Conservation (phyloP, 345 rosid genomes). For the Pistacia atlantica region DNA sequence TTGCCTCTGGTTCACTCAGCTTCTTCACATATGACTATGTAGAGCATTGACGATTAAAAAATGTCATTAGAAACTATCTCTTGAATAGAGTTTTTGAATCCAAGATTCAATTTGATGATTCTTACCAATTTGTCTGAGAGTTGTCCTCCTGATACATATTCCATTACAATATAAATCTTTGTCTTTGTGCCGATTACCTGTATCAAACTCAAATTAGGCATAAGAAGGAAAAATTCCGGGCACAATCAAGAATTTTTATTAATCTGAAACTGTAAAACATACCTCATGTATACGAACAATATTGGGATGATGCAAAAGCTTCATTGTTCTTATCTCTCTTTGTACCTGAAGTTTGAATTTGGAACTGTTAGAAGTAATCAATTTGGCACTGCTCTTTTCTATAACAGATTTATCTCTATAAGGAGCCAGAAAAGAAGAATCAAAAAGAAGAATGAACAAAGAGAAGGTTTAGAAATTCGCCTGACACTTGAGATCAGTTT, state of each 20-base stretch:
- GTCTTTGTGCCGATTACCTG: slow-evolving; percentile 91
- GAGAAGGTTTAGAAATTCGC: slow-evolving; percentile 23
- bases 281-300: slow-evolving; percentile 86
- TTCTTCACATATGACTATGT: slow-evolving; percentile 53
- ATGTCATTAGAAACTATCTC: not conserved
- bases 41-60: slow-evolving; percentile 5
- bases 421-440: not conserved
- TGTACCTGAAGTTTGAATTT: slow-evolving; percentile 48
- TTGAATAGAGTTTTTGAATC: not conserved
- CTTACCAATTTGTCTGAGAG: slow-evolving; percentile 84
- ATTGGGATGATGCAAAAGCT: slow-evolving; percentile 82
- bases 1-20: slow-evolving; percentile 69
- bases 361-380: slow-evolving; percentile 17
- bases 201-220: not conserved
- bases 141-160: slow-evolving; percentile 78
- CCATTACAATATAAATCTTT: slow-evolving; percentile 88
- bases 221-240: not conserved
- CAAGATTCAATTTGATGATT: slow-evolving; percentile 9
- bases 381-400: no score
- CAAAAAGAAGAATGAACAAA: slow-evolving; percentile 1
- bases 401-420: not conserved
- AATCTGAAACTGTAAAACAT: slow-evolving; percentile 6
- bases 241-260: not conserved
- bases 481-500: slow-evolving; percentile 73
- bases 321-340: slow-evolving; percentile 87